phyloP scores from a whole-genome alignment of 2,329 filamentous ascomycete species.

The Ceratocystis lukuohia region DNA sequence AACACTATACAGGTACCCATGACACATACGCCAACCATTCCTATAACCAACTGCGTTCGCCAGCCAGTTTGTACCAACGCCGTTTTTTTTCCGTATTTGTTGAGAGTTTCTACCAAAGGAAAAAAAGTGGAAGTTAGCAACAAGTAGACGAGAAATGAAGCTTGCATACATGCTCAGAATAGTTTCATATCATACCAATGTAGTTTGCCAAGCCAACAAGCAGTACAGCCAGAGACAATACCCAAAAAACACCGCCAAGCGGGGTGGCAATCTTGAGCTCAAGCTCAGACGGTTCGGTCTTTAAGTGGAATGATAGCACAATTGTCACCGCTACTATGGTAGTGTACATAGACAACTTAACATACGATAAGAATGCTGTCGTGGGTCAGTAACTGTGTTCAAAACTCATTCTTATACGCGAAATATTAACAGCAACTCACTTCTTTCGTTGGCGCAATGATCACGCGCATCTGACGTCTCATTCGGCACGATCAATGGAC shows the following conservation, averaged over 20 bases:
- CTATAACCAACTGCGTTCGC: constrained; percentile 69
- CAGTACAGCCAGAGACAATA: constrained; percentile 64
- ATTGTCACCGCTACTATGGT: constrained; percentile 81
- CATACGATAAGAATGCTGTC: constrained; percentile 71
- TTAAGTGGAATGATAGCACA: constrained; percentile 84
- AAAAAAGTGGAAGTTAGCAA: constrained; percentile 2
- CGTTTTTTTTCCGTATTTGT: constrained; percentile 61
- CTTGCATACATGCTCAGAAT: background rate
- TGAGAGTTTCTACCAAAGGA: constrained; percentile 44
- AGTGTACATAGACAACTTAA: constrained; percentile 82
- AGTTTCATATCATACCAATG: constrained; percentile 43
- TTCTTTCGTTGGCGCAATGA: constrained; percentile 68
- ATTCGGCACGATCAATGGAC: constrained; percentile 60
- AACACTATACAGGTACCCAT: constrained; percentile 53
- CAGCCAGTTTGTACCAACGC: constrained; percentile 88
- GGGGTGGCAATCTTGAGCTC: constrained; percentile 71
- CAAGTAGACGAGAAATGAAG: background rate
- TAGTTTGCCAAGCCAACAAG: constrained; percentile 74
- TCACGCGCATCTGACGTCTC: constrained; percentile 61
- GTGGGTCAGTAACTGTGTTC: background rate
- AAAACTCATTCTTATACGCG: background rate
- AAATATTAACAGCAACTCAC: constrained; percentile 27
- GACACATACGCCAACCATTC: constrained; percentile 47
- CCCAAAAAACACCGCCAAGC: constrained; percentile 79
- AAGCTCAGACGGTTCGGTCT: constrained; percentile 50